Conservation (phyloP, 2,329 filamentous ascomycete species). For the Pestalotiopsis sp. region DNA sequence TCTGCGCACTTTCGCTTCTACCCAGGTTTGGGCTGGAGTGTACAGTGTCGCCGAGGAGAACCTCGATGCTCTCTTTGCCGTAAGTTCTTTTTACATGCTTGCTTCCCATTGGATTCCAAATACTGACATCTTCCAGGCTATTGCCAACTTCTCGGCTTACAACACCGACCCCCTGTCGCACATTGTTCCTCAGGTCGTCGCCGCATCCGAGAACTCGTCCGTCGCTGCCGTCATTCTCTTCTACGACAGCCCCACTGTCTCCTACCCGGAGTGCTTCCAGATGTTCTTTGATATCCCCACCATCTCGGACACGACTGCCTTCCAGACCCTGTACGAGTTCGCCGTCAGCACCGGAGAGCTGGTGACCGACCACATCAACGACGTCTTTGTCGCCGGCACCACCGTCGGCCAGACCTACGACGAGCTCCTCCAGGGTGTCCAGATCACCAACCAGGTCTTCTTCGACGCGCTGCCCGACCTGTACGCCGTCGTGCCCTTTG, state of each 20-base stretch:
- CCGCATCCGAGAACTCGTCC: constrained; percentile 22
- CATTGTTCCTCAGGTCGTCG: constrained; percentile 24
- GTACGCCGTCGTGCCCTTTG: constrained; percentile 20
- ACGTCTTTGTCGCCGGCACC: constrained; percentile 38
- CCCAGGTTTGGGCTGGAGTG: constrained; percentile 16
- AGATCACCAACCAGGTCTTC: constrained; percentile 26
- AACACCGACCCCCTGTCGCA: constrained; percentile 25
- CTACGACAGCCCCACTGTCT: constrained; percentile 34
- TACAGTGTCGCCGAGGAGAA: constrained; percentile 23
- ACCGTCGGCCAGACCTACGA: constrained; percentile 26
- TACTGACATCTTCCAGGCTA: constrained; percentile 14
- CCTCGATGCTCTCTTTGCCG: constrained; percentile 21
- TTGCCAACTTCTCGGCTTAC: constrained; percentile 24
- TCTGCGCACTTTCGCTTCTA: constrained; percentile 1
- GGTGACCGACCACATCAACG: constrained; percentile 37
- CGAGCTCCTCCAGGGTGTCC: constrained; percentile 21
- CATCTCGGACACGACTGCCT: constrained; percentile 33
- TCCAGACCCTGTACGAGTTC: constrained; percentile 38
- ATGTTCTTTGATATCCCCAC: constrained; percentile 37
- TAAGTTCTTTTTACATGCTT: background rate
- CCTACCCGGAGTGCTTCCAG: constrained; percentile 35
- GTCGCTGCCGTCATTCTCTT: constrained; percentile 38
- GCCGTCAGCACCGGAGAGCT: constrained; percentile 32
- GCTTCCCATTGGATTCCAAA: background rate
- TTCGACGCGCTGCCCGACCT: constrained; percentile 22